Evolutionary conservation across 768 basidiomycete genomes (phyloP).

Genomic region (Crucibulum laeve): DNA sequence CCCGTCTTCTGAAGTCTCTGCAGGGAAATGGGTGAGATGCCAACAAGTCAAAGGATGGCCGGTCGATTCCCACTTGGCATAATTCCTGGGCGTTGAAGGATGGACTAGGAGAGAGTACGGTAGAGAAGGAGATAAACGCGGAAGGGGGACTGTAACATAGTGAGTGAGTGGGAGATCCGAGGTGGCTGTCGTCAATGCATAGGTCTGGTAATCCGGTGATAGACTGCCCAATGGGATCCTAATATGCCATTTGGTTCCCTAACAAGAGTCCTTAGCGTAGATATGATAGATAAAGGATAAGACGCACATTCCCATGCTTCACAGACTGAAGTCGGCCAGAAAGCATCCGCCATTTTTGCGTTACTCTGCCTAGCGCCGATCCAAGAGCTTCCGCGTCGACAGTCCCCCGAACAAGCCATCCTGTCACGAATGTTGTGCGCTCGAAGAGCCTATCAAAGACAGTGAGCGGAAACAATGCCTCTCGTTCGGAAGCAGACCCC

Average conservation of each 20-base stretch:
- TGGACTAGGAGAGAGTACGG: conserved; percentile 33
- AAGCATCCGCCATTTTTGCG: conserved; percentile 23
- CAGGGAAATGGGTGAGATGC: conserved; percentile 38
- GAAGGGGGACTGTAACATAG: conserved; percentile 28
- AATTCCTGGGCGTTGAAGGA: conserved; percentile 31
- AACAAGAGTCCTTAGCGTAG: not conserved
- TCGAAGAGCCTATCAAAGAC: conserved; percentile 27
- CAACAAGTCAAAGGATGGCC: conserved; percentile 36
- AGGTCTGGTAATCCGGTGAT: conserved; percentile 28
- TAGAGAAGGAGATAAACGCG: conserved; percentile 25
- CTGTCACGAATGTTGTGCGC: conserved; percentile 32
- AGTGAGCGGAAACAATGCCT: conserved; percentile 27
- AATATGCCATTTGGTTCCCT: conserved; percentile 30
- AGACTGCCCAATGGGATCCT: conserved; percentile 30
- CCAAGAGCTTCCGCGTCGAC: conserved; percentile 27
- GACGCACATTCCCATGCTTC: conserved; percentile 13
- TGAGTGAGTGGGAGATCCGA: conserved; percentile 28
- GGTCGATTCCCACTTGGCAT: conserved; percentile 26
- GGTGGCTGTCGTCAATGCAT: conserved; percentile 27
- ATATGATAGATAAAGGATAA: not conserved
- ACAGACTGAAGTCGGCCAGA: conserved; percentile 18
- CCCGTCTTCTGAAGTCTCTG: conserved; percentile 17
- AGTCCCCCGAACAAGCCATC: conserved; percentile 37
- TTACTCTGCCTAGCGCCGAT: conserved; percentile 24
- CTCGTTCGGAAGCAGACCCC: conserved; percentile 2